Evolutionary conservation across 176 grass and related monocot species (phyloP).

Genomic region (Bromus sterilis): DNA sequence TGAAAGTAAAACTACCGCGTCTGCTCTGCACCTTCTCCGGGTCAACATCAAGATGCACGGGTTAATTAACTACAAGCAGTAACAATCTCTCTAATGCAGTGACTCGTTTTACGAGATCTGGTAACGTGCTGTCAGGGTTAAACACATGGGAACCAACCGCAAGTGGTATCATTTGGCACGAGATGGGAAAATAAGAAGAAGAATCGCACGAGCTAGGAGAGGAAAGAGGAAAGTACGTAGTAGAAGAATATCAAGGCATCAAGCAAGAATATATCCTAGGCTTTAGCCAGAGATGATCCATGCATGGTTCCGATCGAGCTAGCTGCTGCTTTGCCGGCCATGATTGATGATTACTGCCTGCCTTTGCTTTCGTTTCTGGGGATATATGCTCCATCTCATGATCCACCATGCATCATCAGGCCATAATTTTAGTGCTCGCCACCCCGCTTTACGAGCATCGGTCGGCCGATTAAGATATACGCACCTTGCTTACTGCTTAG

Average conservation of each 20-base stretch:
- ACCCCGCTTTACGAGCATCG: slow-evolving; percentile 2
- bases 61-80: not conserved
- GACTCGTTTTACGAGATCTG: not conserved
- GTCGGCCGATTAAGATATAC: slow-evolving; percentile 7
- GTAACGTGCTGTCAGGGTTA: not conserved
- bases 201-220: no score
- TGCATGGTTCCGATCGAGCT: slow-evolving; percentile 8
- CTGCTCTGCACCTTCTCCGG: not conserved
- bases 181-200: no score
- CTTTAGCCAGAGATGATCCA: slow-evolving; percentile 13
- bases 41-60: slow-evolving; percentile 7
- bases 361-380: slow-evolving; percentile 24
- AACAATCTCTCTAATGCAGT: no score
- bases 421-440: slow-evolving; percentile 7
- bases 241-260: not conserved
- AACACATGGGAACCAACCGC: not conserved
- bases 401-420: not conserved
- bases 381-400: not conserved
- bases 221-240: slow-evolving; percentile 2
- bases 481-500: not conserved
- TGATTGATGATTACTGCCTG: not conserved
- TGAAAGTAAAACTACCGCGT: not conserved
- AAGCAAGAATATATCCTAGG: slow-evolving; percentile 26
- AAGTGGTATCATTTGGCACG: not conserved
- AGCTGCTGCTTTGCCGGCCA: not conserved